Evolutionary conservation across 1,284 basidiomycete genomes (phyloP), one percentile per base, ranked within the genome.

Genomic region (Sporisorium sorghi): DNA sequence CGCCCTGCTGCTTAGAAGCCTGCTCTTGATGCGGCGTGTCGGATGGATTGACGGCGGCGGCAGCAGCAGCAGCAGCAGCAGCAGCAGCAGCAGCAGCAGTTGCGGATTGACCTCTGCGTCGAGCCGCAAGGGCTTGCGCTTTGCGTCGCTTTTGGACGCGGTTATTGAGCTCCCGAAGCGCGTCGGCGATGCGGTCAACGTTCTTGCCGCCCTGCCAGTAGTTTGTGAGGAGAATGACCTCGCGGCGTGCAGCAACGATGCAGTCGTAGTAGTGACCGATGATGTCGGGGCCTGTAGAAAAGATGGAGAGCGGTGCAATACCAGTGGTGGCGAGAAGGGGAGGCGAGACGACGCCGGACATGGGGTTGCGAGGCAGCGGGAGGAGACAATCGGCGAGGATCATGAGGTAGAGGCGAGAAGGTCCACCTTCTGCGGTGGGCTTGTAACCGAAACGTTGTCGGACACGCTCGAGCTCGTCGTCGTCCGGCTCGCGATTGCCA

Each of bases 121-220:
- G 56, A 15, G 50, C 55, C n/a, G 63, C 49, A n/a, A 66, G 60
- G 2, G 66, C 71, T 21, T 49, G 32, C 11, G 26, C 49, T 32
- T 71, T 67, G 21, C 73, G 69, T 26, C 78, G 62, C 50, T 71
- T 57, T 24, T 50, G 59, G 14, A 78, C 64, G 5, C 73, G 68
- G 8, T 39, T 59, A 61, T 81, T 78, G 57, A 84, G 71, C 58
- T 81, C 79, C 14, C 76, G 72, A 7, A 84, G 67, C 14, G 79
- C 82, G 6, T 78, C 77, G 12, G 82, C 71, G 53, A 84, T 84
- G 17, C 71, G 67, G 28, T 80, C 68, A 23, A 84, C 82, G 43
- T 84, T 84, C 30, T 77, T 73, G 43, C 82, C 82, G 43, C 67
- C 77, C 46, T 84, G 82, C 82, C 82, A 84, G 62, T 84, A 84